phyloP scores from a whole-genome alignment of 176 grass and related monocot species.

The Saccharum spontaneum region DNA sequence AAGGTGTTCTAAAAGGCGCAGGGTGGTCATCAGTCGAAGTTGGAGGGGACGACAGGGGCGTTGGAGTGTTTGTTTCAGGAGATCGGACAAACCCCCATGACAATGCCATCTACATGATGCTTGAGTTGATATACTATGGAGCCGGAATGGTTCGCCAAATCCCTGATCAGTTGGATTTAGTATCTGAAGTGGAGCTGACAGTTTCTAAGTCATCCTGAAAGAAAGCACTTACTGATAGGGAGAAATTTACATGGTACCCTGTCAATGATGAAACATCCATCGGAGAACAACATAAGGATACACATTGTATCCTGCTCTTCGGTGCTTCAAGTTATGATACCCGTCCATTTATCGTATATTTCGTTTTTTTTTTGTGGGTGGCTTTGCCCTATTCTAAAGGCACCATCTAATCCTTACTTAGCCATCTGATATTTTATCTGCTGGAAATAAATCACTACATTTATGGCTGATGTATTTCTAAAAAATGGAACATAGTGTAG shows the following conservation, averaged over 20 bases:
- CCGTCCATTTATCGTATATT: background rate
- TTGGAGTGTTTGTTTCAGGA: conserved; percentile 52
- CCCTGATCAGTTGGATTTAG: conserved; percentile 28
- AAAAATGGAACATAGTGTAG: background rate
- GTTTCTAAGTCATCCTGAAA: conserved; percentile 14
- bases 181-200: conserved; percentile 27
- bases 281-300: background rate
- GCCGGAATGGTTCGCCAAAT: conserved; percentile 21
- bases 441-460: background rate
- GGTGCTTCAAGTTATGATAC: background rate
- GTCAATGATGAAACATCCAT: conserved; percentile 13
- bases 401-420: conserved; percentile 6
- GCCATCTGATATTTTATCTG: conserved; percentile 4
- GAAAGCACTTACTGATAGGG: background rate
- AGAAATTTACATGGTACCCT: background rate
- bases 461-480: background rate
- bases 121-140: conserved; percentile 43
- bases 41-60: conserved; percentile 38
- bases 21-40: conserved; percentile 67
- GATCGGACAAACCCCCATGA: conserved; percentile 46
- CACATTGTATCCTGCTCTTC: conserved; percentile 4
- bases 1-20: conserved; percentile 60
- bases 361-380: background rate
- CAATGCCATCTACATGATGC: conserved; percentile 46
- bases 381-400: conserved; percentile 7